A percentile compares a stretch with the other conserved stretches of the same genome.
Evolutionary conservation across 192 early-diverging fungal genomes (phyloP).

Genomic region (Lobosporangium transversale): DNA sequence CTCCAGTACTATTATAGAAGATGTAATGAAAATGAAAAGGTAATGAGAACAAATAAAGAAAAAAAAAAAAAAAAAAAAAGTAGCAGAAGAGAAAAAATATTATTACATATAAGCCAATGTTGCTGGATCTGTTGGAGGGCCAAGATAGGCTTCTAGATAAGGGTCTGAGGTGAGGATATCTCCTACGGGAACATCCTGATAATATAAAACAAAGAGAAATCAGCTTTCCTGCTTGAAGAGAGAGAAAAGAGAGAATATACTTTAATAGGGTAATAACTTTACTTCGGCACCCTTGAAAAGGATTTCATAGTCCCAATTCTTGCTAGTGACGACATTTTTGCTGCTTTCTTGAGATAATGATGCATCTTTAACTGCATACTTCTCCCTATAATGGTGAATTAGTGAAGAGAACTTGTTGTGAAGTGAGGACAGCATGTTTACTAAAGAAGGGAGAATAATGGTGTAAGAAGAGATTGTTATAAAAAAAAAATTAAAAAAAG

Average conservation of each 20-base stretch:
- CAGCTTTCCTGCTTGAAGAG: background rate
- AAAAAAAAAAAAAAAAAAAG: no score
- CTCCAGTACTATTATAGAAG: constrained; percentile 22
- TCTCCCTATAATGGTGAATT: constrained; percentile 21
- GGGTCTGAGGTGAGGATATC: constrained; percentile 39
- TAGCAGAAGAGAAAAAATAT: background rate
- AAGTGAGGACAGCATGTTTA: constrained; percentile 28
- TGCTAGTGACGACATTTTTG: constrained; percentile 14
- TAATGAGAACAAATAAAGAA: background rate
- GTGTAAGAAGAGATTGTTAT: background rate
- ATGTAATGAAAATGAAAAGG: background rate
- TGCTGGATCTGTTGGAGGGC: constrained; percentile 13
- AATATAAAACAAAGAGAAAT: background rate
- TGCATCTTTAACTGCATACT: background rate
- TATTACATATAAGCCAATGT: constrained; percentile 27
- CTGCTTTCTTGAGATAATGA: no score
- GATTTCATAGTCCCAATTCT: constrained; percentile 42
- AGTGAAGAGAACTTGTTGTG: constrained; percentile 25
- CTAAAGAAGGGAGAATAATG: background rate
- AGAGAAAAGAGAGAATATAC: background rate
- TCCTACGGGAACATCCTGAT: constrained; percentile 32
- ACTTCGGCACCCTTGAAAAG: constrained; percentile 42
- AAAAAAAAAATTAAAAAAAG: background rate
- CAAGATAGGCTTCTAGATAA: constrained; percentile 37
- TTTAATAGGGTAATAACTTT: background rate